Evolutionary conservation across 1,284 basidiomycete genomes (phyloP).

Genomic region (Austroboletus niveus): DNA sequence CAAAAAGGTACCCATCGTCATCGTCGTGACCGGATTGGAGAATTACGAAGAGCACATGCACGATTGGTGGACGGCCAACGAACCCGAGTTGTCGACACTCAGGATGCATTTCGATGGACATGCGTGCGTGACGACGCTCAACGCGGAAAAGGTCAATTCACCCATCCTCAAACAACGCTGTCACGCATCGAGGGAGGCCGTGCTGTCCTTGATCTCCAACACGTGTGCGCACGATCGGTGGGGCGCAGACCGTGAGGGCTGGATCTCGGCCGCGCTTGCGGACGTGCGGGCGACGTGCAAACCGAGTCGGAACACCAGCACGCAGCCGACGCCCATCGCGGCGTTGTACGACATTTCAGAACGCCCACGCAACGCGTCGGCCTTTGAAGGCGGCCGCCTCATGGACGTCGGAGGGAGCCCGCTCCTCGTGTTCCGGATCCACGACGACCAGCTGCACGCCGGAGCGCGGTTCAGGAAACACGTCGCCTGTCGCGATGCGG

Average conservation of each 20-base stretch:
- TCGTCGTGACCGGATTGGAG: conserved; percentile 29
- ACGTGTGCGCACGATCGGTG: conserved; percentile 25
- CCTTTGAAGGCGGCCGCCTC: conserved; percentile 19
- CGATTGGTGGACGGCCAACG: conserved; percentile 31
- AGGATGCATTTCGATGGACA: conserved; percentile 32
- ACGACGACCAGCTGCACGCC: conserved; percentile 19
- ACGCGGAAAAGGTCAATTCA: conserved; percentile 29
- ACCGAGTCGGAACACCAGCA: conserved; percentile 5
- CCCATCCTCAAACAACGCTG: conserved; percentile 29
- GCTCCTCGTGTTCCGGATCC: conserved; percentile 23
- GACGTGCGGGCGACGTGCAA: conserved; percentile 26
- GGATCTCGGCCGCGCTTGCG: conserved; percentile 19
- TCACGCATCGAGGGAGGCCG: conserved; percentile 18
- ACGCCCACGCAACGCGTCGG: background rate
- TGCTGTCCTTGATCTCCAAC: conserved; percentile 19
- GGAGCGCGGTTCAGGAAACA: conserved; percentile 28
- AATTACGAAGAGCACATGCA: conserved; percentile 30
- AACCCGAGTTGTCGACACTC: conserved; percentile 20
- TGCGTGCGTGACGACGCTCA: conserved; percentile 30
- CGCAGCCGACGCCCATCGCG: conserved; percentile 14
- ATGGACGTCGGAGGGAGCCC: conserved; percentile 19
- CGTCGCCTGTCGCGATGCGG: conserved; percentile 19
- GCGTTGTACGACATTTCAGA: conserved; percentile 25
- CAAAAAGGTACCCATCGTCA: conserved; percentile 31
- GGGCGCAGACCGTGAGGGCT: conserved; percentile 18